Base-by-base conservation (phyloP, 108 stramenopile species). In the Skeletonema grethae region DNA sequence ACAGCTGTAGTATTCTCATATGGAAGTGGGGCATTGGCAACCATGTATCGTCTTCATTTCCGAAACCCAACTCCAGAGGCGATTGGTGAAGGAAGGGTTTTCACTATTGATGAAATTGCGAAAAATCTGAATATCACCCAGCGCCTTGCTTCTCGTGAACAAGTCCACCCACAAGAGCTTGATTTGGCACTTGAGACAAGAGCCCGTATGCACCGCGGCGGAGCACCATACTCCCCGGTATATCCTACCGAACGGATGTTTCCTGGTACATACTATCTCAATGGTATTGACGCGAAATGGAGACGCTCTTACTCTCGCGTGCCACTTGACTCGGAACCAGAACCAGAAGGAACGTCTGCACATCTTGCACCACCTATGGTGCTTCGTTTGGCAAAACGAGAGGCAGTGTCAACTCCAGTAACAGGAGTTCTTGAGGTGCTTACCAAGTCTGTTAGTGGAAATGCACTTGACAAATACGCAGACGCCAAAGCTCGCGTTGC, bases 101-200 rank as follows among this genome's bases (percentile, higher is more conserved):
- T 98, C 70, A 90, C 89, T n/a, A 76, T 96, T 46, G 80, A 64
- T 16, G 83, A 84, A 61, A 98, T 98, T 84, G 90, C 66, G 7
- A 41, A 82, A 32, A 76, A 80, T 15, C 64, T 98, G 69, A 82
- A 93, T 48, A 70, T 97, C 18, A 71, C 74, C 35, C 83, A 88
- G 43, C 85, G 96, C 28, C 83, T 98, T 64, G 75, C 75, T 2
- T 78, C 80, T 13, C 88, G 97, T 22, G 97, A 97, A 83, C 73
- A 85, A 66, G 87, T 97, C 4, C 82, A 90, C 59, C 94, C 96
- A 36, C 82, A 84, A 59, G 97, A 98, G 69, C 84, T 98, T 60
- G 92, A 95, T 71, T 84, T 85, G 69, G 97, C 97, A 6, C 84
- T 98, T 76, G 92, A 93, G 43, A 93, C 95, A 24, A 77, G 96